phyloP scores from a whole-genome alignment of 768 basidiomycete genomes.

The Kwoniella heveanensis region DNA sequence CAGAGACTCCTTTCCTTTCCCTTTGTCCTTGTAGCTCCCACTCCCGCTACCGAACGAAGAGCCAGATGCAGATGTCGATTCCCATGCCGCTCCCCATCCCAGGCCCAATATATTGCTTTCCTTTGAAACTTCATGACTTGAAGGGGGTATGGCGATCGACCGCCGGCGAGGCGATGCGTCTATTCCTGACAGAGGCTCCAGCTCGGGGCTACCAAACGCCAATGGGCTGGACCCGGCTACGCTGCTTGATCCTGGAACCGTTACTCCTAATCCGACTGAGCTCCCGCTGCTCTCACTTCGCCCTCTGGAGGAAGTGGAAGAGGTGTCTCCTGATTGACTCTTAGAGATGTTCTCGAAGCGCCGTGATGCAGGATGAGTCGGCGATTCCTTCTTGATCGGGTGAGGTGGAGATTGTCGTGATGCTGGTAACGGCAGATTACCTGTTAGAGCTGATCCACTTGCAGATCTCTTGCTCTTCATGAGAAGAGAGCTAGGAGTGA shows the following conservation, averaged over 20 bases:
- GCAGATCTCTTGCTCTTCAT: constrained; percentile 36
- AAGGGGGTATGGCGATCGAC: constrained; percentile 11
- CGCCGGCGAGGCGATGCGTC: constrained; percentile 20
- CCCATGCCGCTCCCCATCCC: constrained; percentile 35
- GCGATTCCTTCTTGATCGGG: constrained; percentile 11
- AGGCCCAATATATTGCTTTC: constrained; percentile 43
- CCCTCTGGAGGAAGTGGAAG: constrained; percentile 15
- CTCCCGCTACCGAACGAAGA: constrained; percentile 28
- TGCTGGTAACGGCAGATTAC: constrained; percentile 24
- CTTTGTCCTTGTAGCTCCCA: constrained; percentile 36
- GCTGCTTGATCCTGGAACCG: constrained; percentile 6
- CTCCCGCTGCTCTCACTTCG: constrained; percentile 29
- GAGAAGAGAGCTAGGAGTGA: constrained; percentile 33
- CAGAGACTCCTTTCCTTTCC: constrained; percentile 36
- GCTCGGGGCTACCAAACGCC: constrained; percentile 40
- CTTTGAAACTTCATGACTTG: constrained; percentile 17
- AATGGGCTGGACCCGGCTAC: constrained; percentile 28
- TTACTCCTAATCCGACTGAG: constrained; percentile 23
- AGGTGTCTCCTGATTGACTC: constrained; percentile 5
- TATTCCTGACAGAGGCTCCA: constrained; percentile 16
- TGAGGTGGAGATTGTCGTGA: constrained; percentile 26
- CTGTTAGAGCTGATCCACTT: constrained; percentile 28
- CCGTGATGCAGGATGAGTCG: constrained; percentile 19
- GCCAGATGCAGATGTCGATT: constrained; percentile 27
- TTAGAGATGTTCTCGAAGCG: constrained; percentile 16